Base-by-base conservation (phyloP, 73 alveolate species). In the Blepharisma stoltei region DNA sequence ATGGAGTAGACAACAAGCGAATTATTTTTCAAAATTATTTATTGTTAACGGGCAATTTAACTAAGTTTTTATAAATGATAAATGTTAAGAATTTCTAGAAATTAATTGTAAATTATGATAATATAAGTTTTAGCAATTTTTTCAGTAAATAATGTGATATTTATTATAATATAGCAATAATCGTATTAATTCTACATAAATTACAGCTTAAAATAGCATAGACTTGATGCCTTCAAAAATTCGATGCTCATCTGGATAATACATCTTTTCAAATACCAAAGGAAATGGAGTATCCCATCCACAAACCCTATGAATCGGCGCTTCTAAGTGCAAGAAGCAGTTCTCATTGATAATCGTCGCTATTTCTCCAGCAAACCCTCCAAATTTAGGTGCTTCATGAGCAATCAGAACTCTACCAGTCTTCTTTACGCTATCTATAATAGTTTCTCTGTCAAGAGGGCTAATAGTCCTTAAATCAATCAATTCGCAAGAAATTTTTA, bases 341-440 rank as follows among this genome's bases (percentile, higher is more conserved):
- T 81, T 81, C 68, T 95, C 99, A 87, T 90, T 88, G 60, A 95
- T 88, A 25, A 76, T 90, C 6, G 98, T 93, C 41, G 97, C 85
- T 14, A 95, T 78, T 82, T 95, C 99, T 0, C 97, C 95, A 37
- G 96, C 99, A 81, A 95, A 86, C n/a, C 99, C 99, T 43, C 90
- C 78, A n/a, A 97, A 87, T 44, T 79, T 70, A 2, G 99, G 99
- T 8, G 99, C 99, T 70, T 95, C 99, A 71, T 93, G 98, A 49
- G 98, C 78, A 45, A 93, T 82, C 14, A 95, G 79, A 55, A 90
- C 71, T 41, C 95, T 80, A 23, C 97, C 97, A 6, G 99, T 93
- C 88, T 95, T 93, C 79, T 90, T 89, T 23, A 93, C 97, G 3
- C 67, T 25, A 32, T 90, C 79, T 47, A 70, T 79, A 38, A 94